Conservation (phyloP, 148 eudicot genomes). For the Bassia scoparia region DNA sequence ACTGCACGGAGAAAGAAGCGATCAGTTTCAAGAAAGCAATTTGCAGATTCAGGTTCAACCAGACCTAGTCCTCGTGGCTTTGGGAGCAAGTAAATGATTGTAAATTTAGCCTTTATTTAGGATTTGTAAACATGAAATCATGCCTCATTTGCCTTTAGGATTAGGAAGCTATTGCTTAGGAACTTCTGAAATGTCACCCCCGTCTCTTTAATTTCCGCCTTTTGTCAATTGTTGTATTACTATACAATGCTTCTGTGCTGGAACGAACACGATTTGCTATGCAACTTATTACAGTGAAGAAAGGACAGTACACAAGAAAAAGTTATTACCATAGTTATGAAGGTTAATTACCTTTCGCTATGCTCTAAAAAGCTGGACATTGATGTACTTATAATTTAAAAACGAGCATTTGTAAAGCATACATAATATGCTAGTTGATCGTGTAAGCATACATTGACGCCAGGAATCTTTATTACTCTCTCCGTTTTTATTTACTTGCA, state of each 20-base stretch:
- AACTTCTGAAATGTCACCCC: background rate
- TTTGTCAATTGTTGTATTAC: background rate
- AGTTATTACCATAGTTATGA: background rate
- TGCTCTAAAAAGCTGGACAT: no score
- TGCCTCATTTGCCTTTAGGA: background rate
- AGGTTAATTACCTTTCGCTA: no score
- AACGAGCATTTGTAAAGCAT: no score
- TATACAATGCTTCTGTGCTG: background rate
- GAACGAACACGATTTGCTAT: background rate
- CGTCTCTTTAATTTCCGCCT: background rate
- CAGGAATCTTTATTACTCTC: no score
- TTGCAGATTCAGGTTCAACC: slow-evolving; percentile 50
- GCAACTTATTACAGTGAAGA: background rate
- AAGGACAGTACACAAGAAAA: background rate
- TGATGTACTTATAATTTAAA: no score
- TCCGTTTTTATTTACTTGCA: no score
- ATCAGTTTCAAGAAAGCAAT: slow-evolving; percentile 56
- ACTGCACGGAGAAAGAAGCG: slow-evolving; percentile 80
- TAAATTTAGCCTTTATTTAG: background rate
- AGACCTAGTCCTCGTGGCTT: slow-evolving; percentile 87
- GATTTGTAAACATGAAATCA: background rate
- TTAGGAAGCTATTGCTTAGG: background rate
- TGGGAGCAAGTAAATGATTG: slow-evolving; percentile 56
- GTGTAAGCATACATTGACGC: no score
- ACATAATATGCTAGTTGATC: no score